phyloP scores from a whole-genome alignment of 352 stramenopile species.

The Globisporangium middletonii region DNA sequence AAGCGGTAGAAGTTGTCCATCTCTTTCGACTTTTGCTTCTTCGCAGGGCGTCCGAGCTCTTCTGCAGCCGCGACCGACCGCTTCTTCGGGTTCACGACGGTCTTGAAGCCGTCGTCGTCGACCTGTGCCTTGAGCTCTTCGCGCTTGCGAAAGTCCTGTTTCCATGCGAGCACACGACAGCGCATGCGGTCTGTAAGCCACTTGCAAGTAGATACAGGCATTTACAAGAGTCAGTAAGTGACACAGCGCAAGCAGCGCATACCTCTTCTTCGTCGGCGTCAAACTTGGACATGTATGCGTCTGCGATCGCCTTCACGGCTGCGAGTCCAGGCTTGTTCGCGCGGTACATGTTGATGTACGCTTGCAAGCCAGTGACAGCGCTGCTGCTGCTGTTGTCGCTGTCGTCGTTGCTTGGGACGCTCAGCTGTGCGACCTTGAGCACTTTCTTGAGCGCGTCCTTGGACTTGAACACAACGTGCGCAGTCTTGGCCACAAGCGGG shows the following conservation, averaged over 20 bases:
- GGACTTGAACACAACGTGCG: constrained; percentile 75
- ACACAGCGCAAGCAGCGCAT: background rate
- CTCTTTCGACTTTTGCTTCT: constrained; percentile 85
- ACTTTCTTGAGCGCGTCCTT: constrained; percentile 50
- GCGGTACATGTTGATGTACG: constrained; percentile 58
- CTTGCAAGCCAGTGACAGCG: constrained; percentile 11
- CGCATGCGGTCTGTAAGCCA: constrained; percentile 1
- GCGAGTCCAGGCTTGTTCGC: constrained; percentile 59
- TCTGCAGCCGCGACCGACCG: constrained; percentile 40
- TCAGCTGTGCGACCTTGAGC: constrained; percentile 30
- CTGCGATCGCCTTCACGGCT: constrained; percentile 56
- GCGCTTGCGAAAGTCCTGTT: constrained; percentile 38
- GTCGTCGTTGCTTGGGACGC: constrained; percentile 18
- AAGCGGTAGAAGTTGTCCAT: constrained; percentile 83
- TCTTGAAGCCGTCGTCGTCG: constrained; percentile 81
- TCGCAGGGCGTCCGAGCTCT: constrained; percentile 42
- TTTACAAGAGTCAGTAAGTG: constrained; percentile 2
- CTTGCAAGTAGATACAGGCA: background rate
- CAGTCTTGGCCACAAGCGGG: constrained; percentile 27
- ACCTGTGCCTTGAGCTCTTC: constrained; percentile 77
- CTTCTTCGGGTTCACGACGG: constrained; percentile 79
- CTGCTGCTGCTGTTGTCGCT: background rate
- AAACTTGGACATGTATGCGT: constrained; percentile 76
- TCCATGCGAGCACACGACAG: background rate
- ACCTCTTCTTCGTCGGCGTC: constrained; percentile 64